Evolutionary conservation across 1,284 basidiomycete species (phyloP).

Genomic region (Cutaneotrichosporon arboriforme): DNA sequence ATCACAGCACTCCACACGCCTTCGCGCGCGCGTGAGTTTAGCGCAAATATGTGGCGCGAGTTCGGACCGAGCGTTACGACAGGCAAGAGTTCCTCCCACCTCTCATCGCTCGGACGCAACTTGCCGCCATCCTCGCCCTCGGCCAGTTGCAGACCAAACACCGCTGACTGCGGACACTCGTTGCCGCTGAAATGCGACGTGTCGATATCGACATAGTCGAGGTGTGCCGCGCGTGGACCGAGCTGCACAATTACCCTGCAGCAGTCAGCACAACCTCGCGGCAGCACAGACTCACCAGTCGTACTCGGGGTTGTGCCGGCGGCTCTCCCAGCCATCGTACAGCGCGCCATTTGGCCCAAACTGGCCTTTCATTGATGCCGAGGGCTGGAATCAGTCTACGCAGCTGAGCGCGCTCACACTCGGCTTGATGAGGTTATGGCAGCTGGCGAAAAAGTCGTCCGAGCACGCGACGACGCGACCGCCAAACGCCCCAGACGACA

Average conservation of each 20-base stretch:
- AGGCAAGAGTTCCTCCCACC: slow-evolving; percentile 73
- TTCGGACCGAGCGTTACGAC: slow-evolving; percentile 70
- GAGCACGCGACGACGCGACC: slow-evolving; percentile 70
- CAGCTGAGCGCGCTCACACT: slow-evolving; percentile 56
- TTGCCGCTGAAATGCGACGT: slow-evolving; percentile 96
- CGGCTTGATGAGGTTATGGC: slow-evolving; percentile 68
- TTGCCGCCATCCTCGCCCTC: slow-evolving; percentile 43
- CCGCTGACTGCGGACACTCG: slow-evolving; percentile 76
- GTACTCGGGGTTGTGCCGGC: slow-evolving; percentile 72
- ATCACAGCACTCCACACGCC: slow-evolving; percentile 72
- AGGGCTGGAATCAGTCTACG: slow-evolving; percentile 48
- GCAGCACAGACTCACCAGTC: slow-evolving; percentile 74
- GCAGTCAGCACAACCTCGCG: not conserved
- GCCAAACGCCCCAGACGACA: slow-evolving; percentile 82
- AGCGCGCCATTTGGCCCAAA: slow-evolving; percentile 94
- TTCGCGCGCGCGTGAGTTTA: slow-evolving; percentile 46
- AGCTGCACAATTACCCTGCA: slow-evolving; percentile 85
- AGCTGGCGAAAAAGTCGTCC: slow-evolving; percentile 94
- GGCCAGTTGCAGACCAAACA: slow-evolving; percentile 59
- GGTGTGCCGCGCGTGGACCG: slow-evolving; percentile 63
- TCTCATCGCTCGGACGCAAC: slow-evolving; percentile 19
- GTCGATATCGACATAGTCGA: slow-evolving; percentile 90
- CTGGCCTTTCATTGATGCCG: slow-evolving; percentile 78
- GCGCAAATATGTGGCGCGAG: slow-evolving; percentile 75
- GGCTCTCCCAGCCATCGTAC: slow-evolving; percentile 90